Conservation (phyloP, 2,329 filamentous ascomycete genomes). For the Neofusicoccum ribis region DNA sequence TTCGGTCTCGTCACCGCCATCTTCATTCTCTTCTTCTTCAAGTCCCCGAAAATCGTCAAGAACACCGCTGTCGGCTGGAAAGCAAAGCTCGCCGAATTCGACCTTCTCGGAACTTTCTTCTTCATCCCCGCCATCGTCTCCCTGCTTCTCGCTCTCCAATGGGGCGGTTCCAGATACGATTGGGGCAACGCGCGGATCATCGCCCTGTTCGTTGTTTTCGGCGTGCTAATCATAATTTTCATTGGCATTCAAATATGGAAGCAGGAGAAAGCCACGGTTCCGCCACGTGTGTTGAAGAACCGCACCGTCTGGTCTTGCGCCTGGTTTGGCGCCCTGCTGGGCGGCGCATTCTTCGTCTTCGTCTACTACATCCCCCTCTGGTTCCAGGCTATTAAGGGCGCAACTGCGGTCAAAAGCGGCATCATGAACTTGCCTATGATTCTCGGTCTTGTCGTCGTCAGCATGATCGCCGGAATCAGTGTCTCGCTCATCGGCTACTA, state of each 20-base stretch:
- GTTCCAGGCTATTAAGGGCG: slow-evolving; percentile 53
- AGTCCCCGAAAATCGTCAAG: slow-evolving; percentile 34
- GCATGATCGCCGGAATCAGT: slow-evolving; percentile 39
- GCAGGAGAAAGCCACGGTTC: slow-evolving; percentile 43
- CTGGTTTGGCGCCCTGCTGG: slow-evolving; percentile 43
- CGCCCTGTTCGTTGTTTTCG: slow-evolving; percentile 47
- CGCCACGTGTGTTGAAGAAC: slow-evolving; percentile 44
- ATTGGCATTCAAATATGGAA: slow-evolving; percentile 45
- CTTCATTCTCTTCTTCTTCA: slow-evolving; percentile 44
- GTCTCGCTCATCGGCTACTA: slow-evolving; percentile 50
- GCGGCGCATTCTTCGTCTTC: slow-evolving; percentile 47
- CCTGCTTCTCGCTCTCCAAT: slow-evolving; percentile 52
- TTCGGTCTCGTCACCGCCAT: slow-evolving; percentile 48
- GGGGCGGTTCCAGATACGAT: slow-evolving; percentile 50
- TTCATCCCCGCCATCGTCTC: slow-evolving; percentile 51
- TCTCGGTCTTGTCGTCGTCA: slow-evolving; percentile 46
- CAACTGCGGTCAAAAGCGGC: slow-evolving; percentile 47
- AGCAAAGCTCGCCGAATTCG: slow-evolving; percentile 46
- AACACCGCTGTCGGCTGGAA: slow-evolving; percentile 37
- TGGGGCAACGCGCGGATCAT: slow-evolving; percentile 50
- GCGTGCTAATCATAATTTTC: slow-evolving; percentile 45
- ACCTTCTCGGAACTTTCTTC: slow-evolving; percentile 46
- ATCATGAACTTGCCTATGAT: slow-evolving; percentile 52
- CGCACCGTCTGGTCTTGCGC: slow-evolving; percentile 46
- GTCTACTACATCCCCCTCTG: slow-evolving; percentile 49